Conservation (phyloP, 2,329 filamentous ascomycete species). For the Sclerotiophoma versabilis region DNA sequence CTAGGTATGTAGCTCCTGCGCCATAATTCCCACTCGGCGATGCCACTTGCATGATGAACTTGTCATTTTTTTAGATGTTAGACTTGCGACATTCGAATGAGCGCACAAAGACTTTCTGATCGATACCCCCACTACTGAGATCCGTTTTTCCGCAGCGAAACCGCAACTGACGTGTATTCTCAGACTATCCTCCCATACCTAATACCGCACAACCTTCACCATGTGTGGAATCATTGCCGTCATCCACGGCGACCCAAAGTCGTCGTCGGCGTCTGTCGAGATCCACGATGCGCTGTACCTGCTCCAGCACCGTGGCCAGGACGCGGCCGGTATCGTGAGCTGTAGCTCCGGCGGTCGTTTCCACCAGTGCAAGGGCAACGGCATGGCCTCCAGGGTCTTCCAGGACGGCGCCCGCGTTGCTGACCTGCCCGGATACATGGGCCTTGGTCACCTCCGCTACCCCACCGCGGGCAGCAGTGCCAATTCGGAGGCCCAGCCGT, state of each 20-base stretch:
- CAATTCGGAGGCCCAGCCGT: constrained; percentile 88
- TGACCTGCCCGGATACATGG: constrained; percentile 85
- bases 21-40: background rate
- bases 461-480: constrained; percentile 85
- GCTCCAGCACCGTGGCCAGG: constrained; percentile 73
- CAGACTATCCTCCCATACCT: constrained; percentile 19
- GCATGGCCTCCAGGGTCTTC: constrained; percentile 86
- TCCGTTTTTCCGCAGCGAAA: constrained; percentile 22
- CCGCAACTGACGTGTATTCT: constrained; percentile 31
- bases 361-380: constrained; percentile 89
- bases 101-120: constrained; percentile 49
- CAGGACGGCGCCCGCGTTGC: constrained; percentile 76
- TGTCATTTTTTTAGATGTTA: constrained; percentile 50
- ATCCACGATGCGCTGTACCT: constrained; percentile 54
- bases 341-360: constrained; percentile 79
- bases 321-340: constrained; percentile 85
- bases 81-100: constrained; percentile 50
- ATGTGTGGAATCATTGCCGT: constrained; percentile 62
- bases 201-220: constrained; percentile 27
- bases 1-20: constrained; percentile 23
- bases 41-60: constrained; percentile 39
- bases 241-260: constrained; percentile 54
- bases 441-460: constrained; percentile 84
- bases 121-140: constrained; percentile 24
- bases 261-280: constrained; percentile 51